These are phyloP conservation scores for Nannizziopsis arthrosporioides DNA, from an alignment of 2,329 filamentous ascomycete genomes.

Conservation along the genomic window DNA sequence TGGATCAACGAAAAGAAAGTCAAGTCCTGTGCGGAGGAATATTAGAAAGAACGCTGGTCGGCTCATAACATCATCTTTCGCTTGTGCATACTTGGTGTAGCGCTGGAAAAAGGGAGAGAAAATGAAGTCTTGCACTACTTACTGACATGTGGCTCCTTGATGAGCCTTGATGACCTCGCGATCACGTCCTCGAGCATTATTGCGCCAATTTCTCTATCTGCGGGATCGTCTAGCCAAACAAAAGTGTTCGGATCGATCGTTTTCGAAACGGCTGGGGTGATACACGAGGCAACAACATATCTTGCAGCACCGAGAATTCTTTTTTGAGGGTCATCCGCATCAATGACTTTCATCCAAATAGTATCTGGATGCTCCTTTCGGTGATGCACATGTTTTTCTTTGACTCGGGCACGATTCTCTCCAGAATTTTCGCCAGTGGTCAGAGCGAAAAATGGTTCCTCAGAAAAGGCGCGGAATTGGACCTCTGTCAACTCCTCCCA, in stretches of 20 bases:
- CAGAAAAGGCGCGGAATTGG: constrained; percentile 11
- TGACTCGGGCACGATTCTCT: constrained; percentile 10
- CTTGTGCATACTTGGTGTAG: neutral
- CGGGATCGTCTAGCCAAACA: constrained; percentile 13
- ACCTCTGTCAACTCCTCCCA: constrained; percentile 14
- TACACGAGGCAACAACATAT: constrained; percentile 12
- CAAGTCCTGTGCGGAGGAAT: constrained; percentile 11
- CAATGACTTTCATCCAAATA: constrained; percentile 14
- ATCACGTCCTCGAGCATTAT: constrained; percentile 10
- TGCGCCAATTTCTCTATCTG: constrained; percentile 10
- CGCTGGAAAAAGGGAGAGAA: neutral
- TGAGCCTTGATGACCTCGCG: constrained; percentile 10
- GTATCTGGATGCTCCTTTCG: neutral
- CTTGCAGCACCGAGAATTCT: constrained; percentile 12
- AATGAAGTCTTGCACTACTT: constrained; percentile 4
- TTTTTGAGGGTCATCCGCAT: constrained; percentile 4
- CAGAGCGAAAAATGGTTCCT: constrained; percentile 12
- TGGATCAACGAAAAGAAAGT: constrained; percentile 15
- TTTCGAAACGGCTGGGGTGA: neutral
- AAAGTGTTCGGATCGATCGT: constrained; percentile 9
- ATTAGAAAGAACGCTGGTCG: neutral
- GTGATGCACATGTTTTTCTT: constrained; percentile 6
- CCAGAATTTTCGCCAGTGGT: constrained; percentile 7
- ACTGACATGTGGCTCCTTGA: constrained; percentile 14
- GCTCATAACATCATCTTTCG: neutral